Evolutionary conservation across 2,329 filamentous ascomycete species (phyloP).

Genomic region (Fusarium clavum): DNA sequence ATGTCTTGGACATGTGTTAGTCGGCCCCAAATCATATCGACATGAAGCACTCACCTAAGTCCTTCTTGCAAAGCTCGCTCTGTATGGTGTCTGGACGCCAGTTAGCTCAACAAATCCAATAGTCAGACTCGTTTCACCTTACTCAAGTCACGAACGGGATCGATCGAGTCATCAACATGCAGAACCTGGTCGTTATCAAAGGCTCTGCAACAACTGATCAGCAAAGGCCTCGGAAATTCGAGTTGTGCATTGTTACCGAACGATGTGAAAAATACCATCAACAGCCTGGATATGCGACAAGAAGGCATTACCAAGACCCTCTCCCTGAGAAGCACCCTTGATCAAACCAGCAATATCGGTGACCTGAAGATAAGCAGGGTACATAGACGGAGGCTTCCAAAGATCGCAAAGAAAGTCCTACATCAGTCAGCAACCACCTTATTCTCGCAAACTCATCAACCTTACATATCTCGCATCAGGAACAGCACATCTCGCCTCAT

Average conservation of each 20-base stretch:
- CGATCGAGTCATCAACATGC: conserved; percentile 60
- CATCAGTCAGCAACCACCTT: background rate
- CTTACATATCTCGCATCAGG: conserved; percentile 58
- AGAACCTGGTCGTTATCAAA: conserved; percentile 60
- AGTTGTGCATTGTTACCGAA: conserved; percentile 47
- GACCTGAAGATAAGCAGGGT: conserved; percentile 58
- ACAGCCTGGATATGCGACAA: conserved; percentile 60
- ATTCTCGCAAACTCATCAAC: background rate
- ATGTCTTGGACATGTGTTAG: conserved; percentile 49
- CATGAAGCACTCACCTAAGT: conserved; percentile 42
- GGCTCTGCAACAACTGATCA: conserved; percentile 46
- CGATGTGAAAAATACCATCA: conserved; percentile 60
- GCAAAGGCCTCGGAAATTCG: accelerated
- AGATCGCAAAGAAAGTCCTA: conserved; percentile 59
- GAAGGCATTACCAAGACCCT: conserved; percentile 59
- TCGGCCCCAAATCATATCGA: accelerated
- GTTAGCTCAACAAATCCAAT: conserved; percentile 4
- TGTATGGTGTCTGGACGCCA: conserved; percentile 40
- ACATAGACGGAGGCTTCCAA: conserved; percentile 60
- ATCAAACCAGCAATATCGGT: conserved; percentile 60
- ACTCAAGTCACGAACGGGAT: conserved; percentile 58
- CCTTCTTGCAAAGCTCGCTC: conserved; percentile 53
- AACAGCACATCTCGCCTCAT: conserved; percentile 59
- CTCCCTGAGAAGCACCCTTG: conserved; percentile 58
- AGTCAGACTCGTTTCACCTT: conserved; percentile 35